These are phyloP conservation scores for Trichoderma koningii DNA, from an alignment of 2,329 filamentous ascomycete species.

Conservation along the genomic window DNA sequence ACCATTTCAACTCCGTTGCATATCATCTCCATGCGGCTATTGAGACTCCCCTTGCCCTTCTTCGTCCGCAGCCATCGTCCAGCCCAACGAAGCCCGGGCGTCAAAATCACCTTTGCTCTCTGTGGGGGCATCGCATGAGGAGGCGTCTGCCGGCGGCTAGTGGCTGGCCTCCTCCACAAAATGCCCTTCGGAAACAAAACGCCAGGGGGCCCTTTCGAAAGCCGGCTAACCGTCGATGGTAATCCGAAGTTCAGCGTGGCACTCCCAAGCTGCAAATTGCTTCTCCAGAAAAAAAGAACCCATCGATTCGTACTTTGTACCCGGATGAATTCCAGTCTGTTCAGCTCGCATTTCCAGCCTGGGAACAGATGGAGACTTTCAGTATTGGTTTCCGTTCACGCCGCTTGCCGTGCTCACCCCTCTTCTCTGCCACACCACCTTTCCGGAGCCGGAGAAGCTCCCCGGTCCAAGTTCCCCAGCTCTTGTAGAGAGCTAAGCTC, in stretches of 20 bases:
- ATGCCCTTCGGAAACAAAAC: not conserved
- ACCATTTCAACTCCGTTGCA: not conserved
- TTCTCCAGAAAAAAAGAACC: not conserved
- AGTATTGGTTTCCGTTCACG: constrained; percentile 4
- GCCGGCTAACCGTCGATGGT: constrained; percentile 26
- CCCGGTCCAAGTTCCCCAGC: not conserved
- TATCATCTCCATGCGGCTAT: not conserved
- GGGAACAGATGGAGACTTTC: not conserved
- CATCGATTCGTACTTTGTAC: not conserved
- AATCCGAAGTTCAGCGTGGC: constrained; percentile 25
- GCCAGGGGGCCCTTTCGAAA: constrained; percentile 7
- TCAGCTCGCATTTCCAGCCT: constrained; percentile 18
- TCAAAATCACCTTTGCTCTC: not conserved
- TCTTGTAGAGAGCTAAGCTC: not conserved
- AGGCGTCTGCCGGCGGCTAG: not conserved
- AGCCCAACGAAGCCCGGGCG: not conserved
- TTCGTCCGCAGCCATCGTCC: not conserved
- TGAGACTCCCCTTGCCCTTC: not conserved
- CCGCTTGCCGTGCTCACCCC: constrained; percentile 1
- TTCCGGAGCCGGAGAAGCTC: constrained; percentile 17
- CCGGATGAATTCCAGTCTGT: constrained; percentile 5
- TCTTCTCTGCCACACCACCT: constrained; percentile 6
- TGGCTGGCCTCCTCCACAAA: constrained; percentile 9
- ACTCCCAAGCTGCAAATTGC: constrained; percentile 3
- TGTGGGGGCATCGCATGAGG: constrained; percentile 6